Conservation (phyloP, 352 stramenopile genomes). For the Pythium aquatile region DNA sequence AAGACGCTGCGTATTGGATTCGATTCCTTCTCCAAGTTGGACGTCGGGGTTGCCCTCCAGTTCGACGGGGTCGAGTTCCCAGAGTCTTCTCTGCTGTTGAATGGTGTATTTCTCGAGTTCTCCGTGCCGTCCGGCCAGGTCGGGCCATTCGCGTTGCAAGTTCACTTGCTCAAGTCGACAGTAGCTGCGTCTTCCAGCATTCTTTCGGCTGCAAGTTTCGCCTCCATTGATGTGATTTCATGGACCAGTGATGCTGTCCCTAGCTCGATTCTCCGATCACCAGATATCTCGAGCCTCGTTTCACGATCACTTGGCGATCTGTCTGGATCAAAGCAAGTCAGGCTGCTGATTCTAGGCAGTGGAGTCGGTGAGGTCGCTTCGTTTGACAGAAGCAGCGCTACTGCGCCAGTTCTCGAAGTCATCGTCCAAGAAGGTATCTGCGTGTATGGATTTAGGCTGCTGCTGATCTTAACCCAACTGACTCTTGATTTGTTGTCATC, state of each 20-base stretch:
- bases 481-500: neutral
- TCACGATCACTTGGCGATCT: conserved; percentile 13
- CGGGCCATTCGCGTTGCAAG: conserved; percentile 41
- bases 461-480: neutral
- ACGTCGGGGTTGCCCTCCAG: conserved; percentile 26
- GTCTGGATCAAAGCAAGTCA: neutral
- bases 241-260: conserved; percentile 25
- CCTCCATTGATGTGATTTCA: conserved; percentile 24
- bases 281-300: conserved; percentile 29
- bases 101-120: conserved; percentile 33
- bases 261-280: conserved; percentile 31
- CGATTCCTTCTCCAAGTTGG: conserved; percentile 28
- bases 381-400: conserved; percentile 31
- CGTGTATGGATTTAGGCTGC: neutral
- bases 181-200: neutral
- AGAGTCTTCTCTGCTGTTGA: conserved; percentile 28
- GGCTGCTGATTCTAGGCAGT: conserved; percentile 41
- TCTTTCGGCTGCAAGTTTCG: conserved; percentile 22
- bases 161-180: conserved; percentile 31
- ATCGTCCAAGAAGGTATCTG: conserved; percentile 38
- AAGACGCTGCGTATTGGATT: conserved; percentile 33
- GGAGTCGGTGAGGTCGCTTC: conserved; percentile 49
- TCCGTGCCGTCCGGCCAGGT: conserved; percentile 39
- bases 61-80: conserved; percentile 31
- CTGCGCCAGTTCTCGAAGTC: conserved; percentile 38